Conservation (phyloP, 257 asterid species). For the Avicennia marina region DNA sequence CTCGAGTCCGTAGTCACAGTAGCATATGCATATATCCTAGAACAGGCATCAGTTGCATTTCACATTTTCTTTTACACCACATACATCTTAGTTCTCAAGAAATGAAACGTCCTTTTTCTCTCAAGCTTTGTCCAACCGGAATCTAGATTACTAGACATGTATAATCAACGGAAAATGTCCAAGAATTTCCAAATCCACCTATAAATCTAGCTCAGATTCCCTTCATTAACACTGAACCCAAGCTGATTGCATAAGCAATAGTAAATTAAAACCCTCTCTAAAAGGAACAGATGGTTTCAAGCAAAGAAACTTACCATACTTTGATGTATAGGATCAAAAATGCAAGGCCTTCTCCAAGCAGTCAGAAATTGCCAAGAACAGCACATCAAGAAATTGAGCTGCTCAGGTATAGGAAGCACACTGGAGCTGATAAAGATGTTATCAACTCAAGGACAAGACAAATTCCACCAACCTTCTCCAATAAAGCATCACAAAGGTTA, state of each 20-base stretch:
- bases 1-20: neutral
- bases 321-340: slow-evolving; percentile 21
- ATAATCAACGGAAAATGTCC: neutral
- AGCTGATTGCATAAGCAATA: too few species aligned
- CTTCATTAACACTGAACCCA: neutral
- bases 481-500: slow-evolving; percentile 9
- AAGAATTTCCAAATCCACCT: neutral
- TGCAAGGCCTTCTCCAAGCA: slow-evolving; percentile 49
- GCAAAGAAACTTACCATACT: neutral
- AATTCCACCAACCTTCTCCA: slow-evolving; percentile 15
- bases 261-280: too few species aligned
- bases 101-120: too few species aligned
- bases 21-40: too few species aligned
- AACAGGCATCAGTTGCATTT: neutral
- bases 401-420: slow-evolving; percentile 7
- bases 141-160: too few species aligned
- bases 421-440: slow-evolving; percentile 11
- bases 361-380: slow-evolving; percentile 32
- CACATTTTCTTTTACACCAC: neutral
- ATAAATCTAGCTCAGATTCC: neutral
- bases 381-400: slow-evolving; percentile 18
- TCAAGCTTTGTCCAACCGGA: too few species aligned
- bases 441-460: slow-evolving; percentile 12
- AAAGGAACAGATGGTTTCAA: neutral
- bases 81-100: too few species aligned